A percentile compares a stretch with the other conserved stretches of the same genome.
Conservation (phyloP, 2,329 filamentous ascomycete species). For the Ascochyta lentis region DNA sequence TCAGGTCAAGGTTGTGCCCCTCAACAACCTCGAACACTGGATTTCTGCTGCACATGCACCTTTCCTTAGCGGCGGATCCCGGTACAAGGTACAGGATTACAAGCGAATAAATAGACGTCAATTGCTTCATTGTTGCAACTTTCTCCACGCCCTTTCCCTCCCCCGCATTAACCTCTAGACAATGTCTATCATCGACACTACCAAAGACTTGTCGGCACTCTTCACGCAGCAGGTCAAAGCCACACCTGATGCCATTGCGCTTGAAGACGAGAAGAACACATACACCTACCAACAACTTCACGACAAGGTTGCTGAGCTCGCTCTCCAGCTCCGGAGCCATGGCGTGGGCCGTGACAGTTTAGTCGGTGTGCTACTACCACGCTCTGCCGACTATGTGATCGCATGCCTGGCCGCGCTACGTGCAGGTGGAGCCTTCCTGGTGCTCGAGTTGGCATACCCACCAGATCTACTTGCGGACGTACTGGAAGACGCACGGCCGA, state of each 20-base stretch:
- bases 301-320: conserved; percentile 68
- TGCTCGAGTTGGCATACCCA: conserved; percentile 81
- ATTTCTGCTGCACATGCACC: conserved; percentile 26
- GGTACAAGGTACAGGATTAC: conserved; percentile 21
- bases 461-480: conserved; percentile 76
- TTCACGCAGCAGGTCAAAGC: conserved; percentile 72
- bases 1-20: conserved; percentile 14
- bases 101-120: conserved; percentile 30
- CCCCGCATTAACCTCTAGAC: conserved; percentile 21
- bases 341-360: conserved; percentile 76
- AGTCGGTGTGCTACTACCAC: conserved; percentile 76
- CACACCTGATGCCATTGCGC: conserved; percentile 72
- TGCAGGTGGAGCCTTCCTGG: conserved; percentile 80
- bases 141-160: conserved; percentile 3
- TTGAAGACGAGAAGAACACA: conserved; percentile 71
- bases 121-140: conserved; percentile 14
- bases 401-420: conserved; percentile 78
- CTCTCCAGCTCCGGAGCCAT: conserved; percentile 67
- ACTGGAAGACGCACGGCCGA: conserved; percentile 75
- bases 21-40: conserved; percentile 16
- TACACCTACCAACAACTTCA: conserved; percentile 79
- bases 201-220: conserved; percentile 74
- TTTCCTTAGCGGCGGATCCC: conserved; percentile 21
- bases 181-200: conserved; percentile 73
- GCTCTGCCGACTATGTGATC: conserved; percentile 80